phyloP scores from a whole-genome alignment of 176 grass and related monocot species.

The Poa pratensis region DNA sequence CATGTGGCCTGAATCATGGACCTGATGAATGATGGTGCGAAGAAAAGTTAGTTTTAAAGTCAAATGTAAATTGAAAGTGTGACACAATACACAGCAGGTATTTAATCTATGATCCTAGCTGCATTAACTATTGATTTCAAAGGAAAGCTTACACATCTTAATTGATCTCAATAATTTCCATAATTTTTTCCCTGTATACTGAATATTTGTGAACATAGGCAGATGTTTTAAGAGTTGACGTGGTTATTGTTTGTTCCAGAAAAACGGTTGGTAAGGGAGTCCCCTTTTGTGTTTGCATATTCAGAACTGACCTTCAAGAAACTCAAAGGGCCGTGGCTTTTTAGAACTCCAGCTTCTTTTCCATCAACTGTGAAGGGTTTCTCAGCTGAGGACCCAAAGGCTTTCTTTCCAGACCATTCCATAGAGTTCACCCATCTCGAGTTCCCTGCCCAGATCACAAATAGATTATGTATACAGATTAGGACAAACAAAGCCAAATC shows the following conservation, averaged over 20 bases:
- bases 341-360: conserved; percentile 77
- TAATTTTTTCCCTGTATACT: not conserved
- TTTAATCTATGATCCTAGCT: not conserved
- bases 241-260: not conserved
- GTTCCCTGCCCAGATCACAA: conserved; percentile 59
- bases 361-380: conserved; percentile 66
- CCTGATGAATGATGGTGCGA: conserved; percentile 37
- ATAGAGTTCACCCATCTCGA: conserved; percentile 96
- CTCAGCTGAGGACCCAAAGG: conserved; percentile 67
- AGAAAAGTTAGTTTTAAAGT: not conserved
- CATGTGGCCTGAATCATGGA: conserved; percentile 92
- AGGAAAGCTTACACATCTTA: not conserved
- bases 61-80: not conserved
- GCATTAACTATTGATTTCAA: not conserved
- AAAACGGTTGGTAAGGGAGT: not conserved
- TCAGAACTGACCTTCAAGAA: conserved; percentile 83
- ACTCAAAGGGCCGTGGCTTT: conserved; percentile 78
- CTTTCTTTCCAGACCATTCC: conserved; percentile 87
- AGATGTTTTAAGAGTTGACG: not conserved
- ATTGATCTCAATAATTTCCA: not conserved
- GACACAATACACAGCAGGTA: not conserved
- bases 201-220: conserved; percentile 8
- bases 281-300: not conserved
- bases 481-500: not conserved
- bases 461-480: not conserved